Evolutionary conservation across 306 rosid genomes (phyloP).

Genomic region (Crataegus laevigata): DNA sequence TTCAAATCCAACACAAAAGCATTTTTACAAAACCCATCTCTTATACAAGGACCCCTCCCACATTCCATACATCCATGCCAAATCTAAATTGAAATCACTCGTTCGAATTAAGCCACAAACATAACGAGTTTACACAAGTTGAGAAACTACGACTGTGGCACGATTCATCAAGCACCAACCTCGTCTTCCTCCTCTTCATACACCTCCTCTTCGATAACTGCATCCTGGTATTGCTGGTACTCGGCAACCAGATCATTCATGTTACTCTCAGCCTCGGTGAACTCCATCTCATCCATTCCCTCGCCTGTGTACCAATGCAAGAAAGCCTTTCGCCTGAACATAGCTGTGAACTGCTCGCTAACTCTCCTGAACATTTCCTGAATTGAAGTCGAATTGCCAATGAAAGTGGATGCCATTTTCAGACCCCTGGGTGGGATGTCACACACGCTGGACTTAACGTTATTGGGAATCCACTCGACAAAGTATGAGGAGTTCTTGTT

Average conservation of each 20-base stretch:
- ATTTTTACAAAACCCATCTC: slow-evolving; percentile 28
- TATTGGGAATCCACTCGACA: slow-evolving; percentile 78
- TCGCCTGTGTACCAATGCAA: slow-evolving; percentile 85
- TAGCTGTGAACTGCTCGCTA: slow-evolving; percentile 87
- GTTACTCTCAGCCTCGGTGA: slow-evolving; percentile 84
- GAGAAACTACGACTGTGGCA: not conserved
- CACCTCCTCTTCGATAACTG: slow-evolving; percentile 49
- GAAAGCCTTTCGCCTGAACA: slow-evolving; percentile 77
- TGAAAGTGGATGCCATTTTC: slow-evolving; percentile 62
- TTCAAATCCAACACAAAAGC: slow-evolving; percentile 16
- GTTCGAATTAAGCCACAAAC: slow-evolving; percentile 14
- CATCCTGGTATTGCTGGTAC: slow-evolving; percentile 91
- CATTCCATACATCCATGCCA: slow-evolving; percentile 34
- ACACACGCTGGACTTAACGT: slow-evolving; percentile 83
- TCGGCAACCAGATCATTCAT: slow-evolving; percentile 87
- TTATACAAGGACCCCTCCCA: slow-evolving; percentile 35
- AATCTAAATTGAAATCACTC: slow-evolving; percentile 20
- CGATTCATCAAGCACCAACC: slow-evolving; percentile 30
- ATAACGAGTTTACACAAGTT: slow-evolving; percentile 18
- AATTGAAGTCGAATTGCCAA: slow-evolving; percentile 75
- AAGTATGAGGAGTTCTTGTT: slow-evolving; percentile 88
- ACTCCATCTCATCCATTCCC: slow-evolving; percentile 97
- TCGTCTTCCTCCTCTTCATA: slow-evolving; percentile 56
- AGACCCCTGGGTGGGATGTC: slow-evolving; percentile 83
- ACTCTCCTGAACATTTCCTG: slow-evolving; percentile 93